phyloP scores from a whole-genome alignment of 441 rosid genomes.

The Mallotus repandus region DNA sequence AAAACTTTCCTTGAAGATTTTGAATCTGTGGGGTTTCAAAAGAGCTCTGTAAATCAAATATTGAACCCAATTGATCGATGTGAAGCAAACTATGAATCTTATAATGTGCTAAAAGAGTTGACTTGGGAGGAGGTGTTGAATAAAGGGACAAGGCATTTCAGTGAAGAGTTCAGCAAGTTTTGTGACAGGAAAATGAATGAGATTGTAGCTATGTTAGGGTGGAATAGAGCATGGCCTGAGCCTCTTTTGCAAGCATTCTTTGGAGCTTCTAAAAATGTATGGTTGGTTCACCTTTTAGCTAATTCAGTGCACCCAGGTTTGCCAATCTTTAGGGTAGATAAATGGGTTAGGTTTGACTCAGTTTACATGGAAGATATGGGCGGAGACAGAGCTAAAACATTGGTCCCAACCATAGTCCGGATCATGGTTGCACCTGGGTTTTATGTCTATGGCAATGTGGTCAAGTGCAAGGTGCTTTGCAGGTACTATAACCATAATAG shows the following conservation, averaged over 20 bases:
- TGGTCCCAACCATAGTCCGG: conserved; percentile 57
- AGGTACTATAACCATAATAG: conserved; percentile 37
- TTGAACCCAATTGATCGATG: conserved; percentile 81
- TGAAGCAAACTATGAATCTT: conserved; percentile 66
- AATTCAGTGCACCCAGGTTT: conserved; percentile 79
- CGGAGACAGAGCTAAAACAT: conserved; percentile 54
- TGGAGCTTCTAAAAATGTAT: conserved; percentile 78
- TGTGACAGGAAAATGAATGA: conserved; percentile 98
- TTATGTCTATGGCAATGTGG: conserved; percentile 72
- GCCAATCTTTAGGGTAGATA: conserved; percentile 73
- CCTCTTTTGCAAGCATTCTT: conserved; percentile 78
- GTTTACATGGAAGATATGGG: conserved; percentile 91
- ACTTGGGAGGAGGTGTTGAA: conserved; percentile 94
- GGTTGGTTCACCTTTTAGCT: conserved; percentile 87
- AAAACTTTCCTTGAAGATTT: conserved; percentile 86
- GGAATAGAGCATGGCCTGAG: conserved; percentile 97
- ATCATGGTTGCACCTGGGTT: conserved; percentile 96
- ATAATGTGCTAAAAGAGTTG: conserved; percentile 49
- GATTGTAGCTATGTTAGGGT: conserved; percentile 81
- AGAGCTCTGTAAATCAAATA: conserved; percentile 48
- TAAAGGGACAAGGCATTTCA: conserved; percentile 89
- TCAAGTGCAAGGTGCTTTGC: conserved; percentile 91
- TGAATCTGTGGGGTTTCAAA: conserved; percentile 70
- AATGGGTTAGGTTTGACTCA: conserved; percentile 55
- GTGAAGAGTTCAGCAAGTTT: conserved; percentile 86